These are phyloP conservation scores for Claviceps spartinae DNA, from an alignment of 2,329 filamentous ascomycete genomes.

Conservation along the genomic window DNA sequence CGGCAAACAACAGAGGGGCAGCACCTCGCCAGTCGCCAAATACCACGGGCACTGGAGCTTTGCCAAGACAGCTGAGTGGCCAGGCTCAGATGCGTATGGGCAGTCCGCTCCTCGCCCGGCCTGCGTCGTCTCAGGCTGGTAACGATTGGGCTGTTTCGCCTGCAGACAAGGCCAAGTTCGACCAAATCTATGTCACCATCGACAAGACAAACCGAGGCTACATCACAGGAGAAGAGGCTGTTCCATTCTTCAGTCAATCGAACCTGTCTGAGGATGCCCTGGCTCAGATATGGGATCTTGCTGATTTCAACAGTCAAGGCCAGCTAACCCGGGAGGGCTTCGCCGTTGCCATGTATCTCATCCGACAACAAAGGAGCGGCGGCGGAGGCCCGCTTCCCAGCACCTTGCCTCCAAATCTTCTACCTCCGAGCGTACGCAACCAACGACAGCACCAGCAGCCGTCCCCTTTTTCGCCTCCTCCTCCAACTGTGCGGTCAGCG, in stretches of 20 bases:
- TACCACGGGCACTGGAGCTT: slow-evolving; percentile 44
- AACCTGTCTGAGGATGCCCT: slow-evolving; percentile 76
- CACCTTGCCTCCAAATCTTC: slow-evolving; percentile 63
- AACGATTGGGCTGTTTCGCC: slow-evolving; percentile 71
- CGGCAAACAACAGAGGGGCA: slow-evolving; percentile 56
- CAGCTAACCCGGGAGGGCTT: slow-evolving; percentile 81
- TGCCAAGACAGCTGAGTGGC: slow-evolving; percentile 76
- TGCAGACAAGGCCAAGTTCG: slow-evolving; percentile 76
- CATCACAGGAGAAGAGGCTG: slow-evolving; percentile 89
- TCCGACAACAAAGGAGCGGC: slow-evolving; percentile 72
- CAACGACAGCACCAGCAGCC: slow-evolving; percentile 20
- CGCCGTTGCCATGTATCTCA: slow-evolving; percentile 93
- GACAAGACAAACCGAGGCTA: slow-evolving; percentile 70
- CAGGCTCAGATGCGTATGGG: slow-evolving; percentile 48
- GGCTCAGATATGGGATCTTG: slow-evolving; percentile 93
- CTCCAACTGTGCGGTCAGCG: slow-evolving; percentile 29
- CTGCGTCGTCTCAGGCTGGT: slow-evolving; percentile 26
- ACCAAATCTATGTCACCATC: slow-evolving; percentile 70
- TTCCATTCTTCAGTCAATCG: slow-evolving; percentile 86
- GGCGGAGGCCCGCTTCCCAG: slow-evolving; percentile 52
- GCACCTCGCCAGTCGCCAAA: slow-evolving; percentile 36
- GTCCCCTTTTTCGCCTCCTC: slow-evolving; percentile 25
- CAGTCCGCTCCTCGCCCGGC: slow-evolving; percentile 42
- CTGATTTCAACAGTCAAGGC: slow-evolving; percentile 85
- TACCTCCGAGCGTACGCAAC: slow-evolving; percentile 74